Evolutionary conservation across 2,329 filamentous ascomycete species (phyloP), one percentile per base, ranked within the genome.

Genomic region (Fusarium fracticaudum): DNA sequence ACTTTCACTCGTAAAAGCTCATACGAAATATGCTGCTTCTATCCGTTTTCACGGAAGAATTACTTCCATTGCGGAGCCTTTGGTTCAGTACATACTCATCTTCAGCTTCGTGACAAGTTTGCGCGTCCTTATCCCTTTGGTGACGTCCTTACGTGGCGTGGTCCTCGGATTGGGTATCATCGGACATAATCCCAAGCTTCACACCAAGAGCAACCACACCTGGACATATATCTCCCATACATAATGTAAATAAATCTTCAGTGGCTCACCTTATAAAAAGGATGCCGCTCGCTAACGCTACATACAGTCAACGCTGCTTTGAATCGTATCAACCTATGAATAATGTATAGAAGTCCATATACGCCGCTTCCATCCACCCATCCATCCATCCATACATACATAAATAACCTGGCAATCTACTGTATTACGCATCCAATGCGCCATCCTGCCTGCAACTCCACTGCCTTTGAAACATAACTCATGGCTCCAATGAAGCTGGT

Each of bases 401-500:
- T 51, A 31, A 20, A 47, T 53, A 43, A 43, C 68, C 35, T 41
- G 37, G 24, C 51, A 72, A 75, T 60, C 64, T 62, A 66, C 41
- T 53, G 37, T 62, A 43, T 44, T 37, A 65, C 69, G 40, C 43
- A 69, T 62, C 43, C 63, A 64, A 73, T 69, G 57, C 67, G 71
- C 72, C 68, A 43, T 75, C 58, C 65, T 57, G 40, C 65, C 65
- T 38, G 50, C 65, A 71, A 75, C 72, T 70, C 72, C 64, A 48
- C 33, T 60, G 40, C 53, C 71, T 57, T 67, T 57, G 50, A 64
- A 73, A 70, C 47, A 62, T 68, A 75, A 57, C 48, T 22, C 37
- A 48, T 43, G 53, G 41, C 50, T 67, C 60, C 58, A 64, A 64
- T 61, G 63, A 60, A 55, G 47, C 55, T 47, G 62, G 31, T 44